A percentile compares a stretch with the other conserved stretches of the same genome.
These are phyloP conservation scores for Tuber brumale DNA, from an alignment of 495 filamentous ascomycete genomes.

Conservation along the genomic window DNA sequence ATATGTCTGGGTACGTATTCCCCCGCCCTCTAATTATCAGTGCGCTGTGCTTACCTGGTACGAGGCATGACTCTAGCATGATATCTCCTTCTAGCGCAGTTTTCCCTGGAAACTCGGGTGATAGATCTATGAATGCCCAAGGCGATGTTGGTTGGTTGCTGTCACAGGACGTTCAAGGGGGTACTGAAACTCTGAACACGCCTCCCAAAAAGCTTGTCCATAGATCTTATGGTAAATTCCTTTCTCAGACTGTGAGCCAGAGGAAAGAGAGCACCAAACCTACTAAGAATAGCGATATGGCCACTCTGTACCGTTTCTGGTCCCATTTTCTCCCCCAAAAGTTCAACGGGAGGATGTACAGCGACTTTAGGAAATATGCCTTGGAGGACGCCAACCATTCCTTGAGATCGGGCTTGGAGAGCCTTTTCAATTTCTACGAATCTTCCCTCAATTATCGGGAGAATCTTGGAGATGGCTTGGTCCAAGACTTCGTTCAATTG, in stretches of 20 bases:
- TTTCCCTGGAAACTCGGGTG: neutral
- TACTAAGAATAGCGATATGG: slow-evolving; percentile 56
- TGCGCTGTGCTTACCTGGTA: neutral
- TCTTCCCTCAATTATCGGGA: slow-evolving; percentile 29
- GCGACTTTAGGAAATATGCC: slow-evolving; percentile 67
- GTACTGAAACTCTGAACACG: neutral
- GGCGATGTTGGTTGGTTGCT: slow-evolving; percentile 34
- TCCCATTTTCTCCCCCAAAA: slow-evolving; percentile 65
- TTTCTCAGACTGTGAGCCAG: slow-evolving; percentile 53
- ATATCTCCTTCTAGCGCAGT: neutral
- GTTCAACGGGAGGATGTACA: slow-evolving; percentile 74
- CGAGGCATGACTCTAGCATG: slow-evolving; percentile 18
- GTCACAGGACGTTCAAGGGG: slow-evolving; percentile 19
- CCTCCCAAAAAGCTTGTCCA: slow-evolving; percentile 41
- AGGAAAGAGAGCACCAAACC: slow-evolving; percentile 47
- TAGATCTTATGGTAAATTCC: slow-evolving; percentile 53
- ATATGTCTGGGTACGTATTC: slow-evolving; percentile 23
- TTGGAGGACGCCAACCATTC: slow-evolving; percentile 55
- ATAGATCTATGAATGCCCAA: slow-evolving; percentile 1
- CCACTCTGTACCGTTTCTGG: slow-evolving; percentile 70
- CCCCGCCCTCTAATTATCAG: neutral
- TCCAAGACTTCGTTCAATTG: slow-evolving; percentile 34
- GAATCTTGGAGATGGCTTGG: slow-evolving; percentile 20
- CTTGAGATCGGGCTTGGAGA: slow-evolving; percentile 27
- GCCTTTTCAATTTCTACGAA: slow-evolving; percentile 37